These are phyloP conservation scores for Suhomyces coccinellae DNA, from an alignment of 1,139 yeast species.

Conservation along the genomic window DNA sequence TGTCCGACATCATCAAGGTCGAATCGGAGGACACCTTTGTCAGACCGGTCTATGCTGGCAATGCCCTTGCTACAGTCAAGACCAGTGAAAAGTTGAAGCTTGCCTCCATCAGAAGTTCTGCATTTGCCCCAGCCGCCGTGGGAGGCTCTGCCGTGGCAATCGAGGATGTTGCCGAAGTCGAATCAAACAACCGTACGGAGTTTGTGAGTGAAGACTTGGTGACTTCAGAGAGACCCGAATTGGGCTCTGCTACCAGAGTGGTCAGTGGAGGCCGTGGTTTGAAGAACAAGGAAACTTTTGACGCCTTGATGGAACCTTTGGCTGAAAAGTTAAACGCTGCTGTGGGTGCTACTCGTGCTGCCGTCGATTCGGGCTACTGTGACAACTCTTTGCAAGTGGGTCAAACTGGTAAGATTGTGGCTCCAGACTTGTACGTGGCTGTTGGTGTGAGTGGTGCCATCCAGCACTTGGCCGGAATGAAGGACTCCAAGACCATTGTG, in stretches of 20 bases:
- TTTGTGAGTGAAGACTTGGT: slow-evolving; percentile 75
- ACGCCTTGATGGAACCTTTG: slow-evolving; percentile 72
- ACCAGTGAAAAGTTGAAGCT: slow-evolving; percentile 65
- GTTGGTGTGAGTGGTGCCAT: slow-evolving; percentile 97
- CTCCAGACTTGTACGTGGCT: slow-evolving; percentile 92
- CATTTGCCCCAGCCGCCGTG: slow-evolving; percentile 63
- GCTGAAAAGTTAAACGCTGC: slow-evolving; percentile 88
- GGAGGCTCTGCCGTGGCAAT: slow-evolving; percentile 42
- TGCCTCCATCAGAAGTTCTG: slow-evolving; percentile 79
- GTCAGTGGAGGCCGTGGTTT: slow-evolving; percentile 96
- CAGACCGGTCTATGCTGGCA: slow-evolving; percentile 96
- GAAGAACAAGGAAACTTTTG: slow-evolving; percentile 86
- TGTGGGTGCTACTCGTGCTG: slow-evolving; percentile 97
- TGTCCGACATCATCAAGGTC: slow-evolving; percentile 76
- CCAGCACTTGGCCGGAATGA: slow-evolving; percentile 98
- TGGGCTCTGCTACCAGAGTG: slow-evolving; percentile 76
- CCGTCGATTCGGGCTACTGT: slow-evolving; percentile 93
- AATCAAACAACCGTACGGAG: slow-evolving; percentile 41
- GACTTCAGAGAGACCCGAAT: slow-evolving; percentile 86
- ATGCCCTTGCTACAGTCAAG: slow-evolving; percentile 82
- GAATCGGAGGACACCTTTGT: slow-evolving; percentile 70
- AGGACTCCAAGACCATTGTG: slow-evolving; percentile 89
- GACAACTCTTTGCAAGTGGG: slow-evolving; percentile 98
- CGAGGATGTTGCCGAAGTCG: slow-evolving; percentile 43
- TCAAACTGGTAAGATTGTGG: slow-evolving; percentile 96